Base-by-base conservation (phyloP, 2,329 filamentous ascomycete genomes). In the Diaporthe sp. region DNA sequence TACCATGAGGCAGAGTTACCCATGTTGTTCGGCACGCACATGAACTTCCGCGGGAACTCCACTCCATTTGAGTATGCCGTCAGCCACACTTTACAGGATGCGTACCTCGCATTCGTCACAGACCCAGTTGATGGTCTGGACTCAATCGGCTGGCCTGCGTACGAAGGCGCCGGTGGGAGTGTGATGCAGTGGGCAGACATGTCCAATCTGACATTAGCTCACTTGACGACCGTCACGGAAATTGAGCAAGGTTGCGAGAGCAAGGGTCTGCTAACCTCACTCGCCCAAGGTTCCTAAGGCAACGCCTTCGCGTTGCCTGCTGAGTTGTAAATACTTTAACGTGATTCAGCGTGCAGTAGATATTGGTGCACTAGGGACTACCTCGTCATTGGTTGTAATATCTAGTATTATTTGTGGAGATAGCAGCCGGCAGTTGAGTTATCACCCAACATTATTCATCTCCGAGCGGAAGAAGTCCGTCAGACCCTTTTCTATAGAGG, bases 401-500 rank as follows among this genome's bases (percentile, higher is more conserved):
- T 5, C 17, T 12, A 15, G 30, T 15, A 25, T 35, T 25, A 22
- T 37, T 15, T 37, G 30, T 13, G 8, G 4, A 3, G 22, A 25
- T 17, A 19, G 3, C 39, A 65, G 22, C 42, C 27, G 37, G 7
- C 1, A 1, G 22, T 19, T 59, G 22, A 37, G 42, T 50, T 32
- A 10, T 61, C 19, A 61, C 25, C 12, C 15, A 22, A 15, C 32
- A 13, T 17, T 58, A 0, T 39, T 55, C 56, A 77, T 70, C 50
- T 75, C 51, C 27, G 58, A 51, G 30, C 55, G 63, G 2, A 77
- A 39, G 19, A 73, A 76, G 8, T 70, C 53, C 4, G 58, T 53
- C 22, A 77, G 30, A 17, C 74, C 75, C 9, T 65, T 86, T 76
- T 91, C 88, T 25, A 92, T 87, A 71, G 90, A 92, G 44, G 86